A percentile compares a stretch with the other conserved stretches of the same genome.
Evolutionary conservation across 2,329 filamentous ascomycete genomes (phyloP).

Genomic region (Talaromyces sp.): DNA sequence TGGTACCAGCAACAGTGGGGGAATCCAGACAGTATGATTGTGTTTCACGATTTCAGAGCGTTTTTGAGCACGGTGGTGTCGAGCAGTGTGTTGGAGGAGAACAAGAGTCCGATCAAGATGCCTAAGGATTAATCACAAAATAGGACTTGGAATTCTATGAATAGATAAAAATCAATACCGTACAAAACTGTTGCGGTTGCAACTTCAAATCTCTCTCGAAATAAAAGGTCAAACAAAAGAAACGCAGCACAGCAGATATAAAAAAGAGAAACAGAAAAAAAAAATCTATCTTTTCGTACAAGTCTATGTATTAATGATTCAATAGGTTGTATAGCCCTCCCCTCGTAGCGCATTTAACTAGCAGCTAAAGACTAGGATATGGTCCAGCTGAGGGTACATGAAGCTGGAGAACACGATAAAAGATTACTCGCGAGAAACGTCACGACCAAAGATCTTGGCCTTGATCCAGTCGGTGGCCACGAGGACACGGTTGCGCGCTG

Average conservation of each 20-base stretch:
- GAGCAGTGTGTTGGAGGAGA: constrained; percentile 7
- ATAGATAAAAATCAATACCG: background rate
- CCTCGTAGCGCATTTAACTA: background rate
- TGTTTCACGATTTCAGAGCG: constrained; percentile 7
- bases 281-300: background rate
- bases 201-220: background rate
- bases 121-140: background rate
- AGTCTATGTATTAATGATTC: background rate
- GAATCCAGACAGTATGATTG: background rate
- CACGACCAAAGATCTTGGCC: constrained; percentile 92
- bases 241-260: background rate
- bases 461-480: constrained; percentile 95
- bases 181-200: background rate
- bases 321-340: background rate
- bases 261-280: background rate
- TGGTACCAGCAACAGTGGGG: constrained; percentile 10
- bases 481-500: constrained; percentile 88
- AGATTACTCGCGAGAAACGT: constrained; percentile 58
- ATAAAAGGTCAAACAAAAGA: background rate
- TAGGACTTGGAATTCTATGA: background rate
- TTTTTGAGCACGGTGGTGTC: constrained; percentile 6
- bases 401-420: background rate
- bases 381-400: background rate
- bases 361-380: background rate
- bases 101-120: constrained; percentile 3